Evolutionary conservation across 108 stramenopile genomes (phyloP).

Genomic region (Pseudonitzschia multiseries): DNA sequence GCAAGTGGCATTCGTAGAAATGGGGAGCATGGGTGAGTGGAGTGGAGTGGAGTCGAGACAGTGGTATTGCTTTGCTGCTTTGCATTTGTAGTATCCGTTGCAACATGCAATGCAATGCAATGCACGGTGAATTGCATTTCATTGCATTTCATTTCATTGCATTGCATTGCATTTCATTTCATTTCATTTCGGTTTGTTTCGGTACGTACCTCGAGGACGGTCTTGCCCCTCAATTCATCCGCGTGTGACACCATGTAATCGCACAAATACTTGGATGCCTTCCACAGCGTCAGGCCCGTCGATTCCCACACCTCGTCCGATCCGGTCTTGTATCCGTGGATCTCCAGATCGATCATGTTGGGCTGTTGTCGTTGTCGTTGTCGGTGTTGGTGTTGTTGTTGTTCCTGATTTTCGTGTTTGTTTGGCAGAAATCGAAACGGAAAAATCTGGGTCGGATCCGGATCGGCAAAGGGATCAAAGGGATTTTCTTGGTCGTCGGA

Average conservation of each 20-base stretch:
- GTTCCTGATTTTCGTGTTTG: neutral
- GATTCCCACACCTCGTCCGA: constrained; percentile 69
- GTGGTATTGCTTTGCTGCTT: too few relatives aligned
- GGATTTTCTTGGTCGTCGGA: constrained; percentile 15
- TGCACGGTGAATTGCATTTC: too few relatives aligned
- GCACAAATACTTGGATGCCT: constrained; percentile 63
- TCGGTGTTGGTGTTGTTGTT: neutral
- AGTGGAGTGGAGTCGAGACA: too few relatives aligned
- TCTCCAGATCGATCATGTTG: constrained; percentile 28
- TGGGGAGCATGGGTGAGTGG: too few relatives aligned
- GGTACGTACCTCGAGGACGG: constrained; percentile 19
- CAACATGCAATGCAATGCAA: too few relatives aligned
- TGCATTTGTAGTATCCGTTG: too few relatives aligned
- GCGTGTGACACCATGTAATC: constrained; percentile 57
- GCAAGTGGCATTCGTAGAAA: too few relatives aligned
- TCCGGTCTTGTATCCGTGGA: constrained; percentile 55
- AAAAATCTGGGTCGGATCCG: constrained; percentile 24
- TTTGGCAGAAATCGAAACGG: constrained; percentile 5
- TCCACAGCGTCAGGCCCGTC: constrained; percentile 81
- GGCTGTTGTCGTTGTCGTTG: neutral
- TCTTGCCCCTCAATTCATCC: neutral
- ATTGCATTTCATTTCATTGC: too few relatives aligned
- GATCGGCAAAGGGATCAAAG: constrained; percentile 9
- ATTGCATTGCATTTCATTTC: neutral
- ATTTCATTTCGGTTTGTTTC: neutral